A percentile compares a stretch with the other conserved stretches of the same genome.
phyloP scores from a whole-genome alignment of 2,329 filamentous ascomycete species.

The Pleurostoma richardsiae region DNA sequence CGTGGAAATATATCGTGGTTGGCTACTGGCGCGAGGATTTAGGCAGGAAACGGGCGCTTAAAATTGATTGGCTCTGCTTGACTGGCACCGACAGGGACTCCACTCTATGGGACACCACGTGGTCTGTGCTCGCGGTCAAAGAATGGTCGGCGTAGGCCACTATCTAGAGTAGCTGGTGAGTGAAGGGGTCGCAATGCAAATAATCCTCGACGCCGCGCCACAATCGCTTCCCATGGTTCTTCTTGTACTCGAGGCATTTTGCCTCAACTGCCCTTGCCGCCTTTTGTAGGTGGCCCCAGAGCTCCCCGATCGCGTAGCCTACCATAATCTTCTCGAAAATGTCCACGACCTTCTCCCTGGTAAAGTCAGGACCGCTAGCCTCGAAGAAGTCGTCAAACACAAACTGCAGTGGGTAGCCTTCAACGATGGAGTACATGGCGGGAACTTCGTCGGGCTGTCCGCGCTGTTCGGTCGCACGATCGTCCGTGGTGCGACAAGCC shows the following conservation, averaged over 20 bases:
- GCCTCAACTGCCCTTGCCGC: neutral
- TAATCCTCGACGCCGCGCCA: neutral
- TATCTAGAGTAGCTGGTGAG: neutral
- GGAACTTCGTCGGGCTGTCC: neutral
- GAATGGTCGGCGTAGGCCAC: neutral
- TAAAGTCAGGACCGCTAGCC: neutral
- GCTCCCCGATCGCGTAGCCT: constrained; percentile 1
- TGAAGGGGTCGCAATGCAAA: neutral
- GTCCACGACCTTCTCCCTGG: constrained; percentile 1
- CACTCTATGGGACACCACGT: neutral
- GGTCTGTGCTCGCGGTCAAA: neutral
- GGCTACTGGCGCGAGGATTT: too few relatives aligned
- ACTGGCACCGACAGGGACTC: too few relatives aligned
- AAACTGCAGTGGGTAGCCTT: constrained; percentile 2
- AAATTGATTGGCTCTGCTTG: neutral
- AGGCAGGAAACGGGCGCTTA: neutral
- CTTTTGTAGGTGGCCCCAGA: neutral
- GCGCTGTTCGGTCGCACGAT: neutral
- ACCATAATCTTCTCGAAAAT: constrained; percentile 2
- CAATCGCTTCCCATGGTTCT: neutral
- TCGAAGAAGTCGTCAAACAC: neutral
- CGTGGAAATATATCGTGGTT: neutral
- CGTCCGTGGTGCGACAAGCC: neutral
- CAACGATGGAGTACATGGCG: neutral
- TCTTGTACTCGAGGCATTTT: neutral